phyloP scores from a whole-genome alignment of 1,284 basidiomycete genomes.

The Ceratobasidium sp. region DNA sequence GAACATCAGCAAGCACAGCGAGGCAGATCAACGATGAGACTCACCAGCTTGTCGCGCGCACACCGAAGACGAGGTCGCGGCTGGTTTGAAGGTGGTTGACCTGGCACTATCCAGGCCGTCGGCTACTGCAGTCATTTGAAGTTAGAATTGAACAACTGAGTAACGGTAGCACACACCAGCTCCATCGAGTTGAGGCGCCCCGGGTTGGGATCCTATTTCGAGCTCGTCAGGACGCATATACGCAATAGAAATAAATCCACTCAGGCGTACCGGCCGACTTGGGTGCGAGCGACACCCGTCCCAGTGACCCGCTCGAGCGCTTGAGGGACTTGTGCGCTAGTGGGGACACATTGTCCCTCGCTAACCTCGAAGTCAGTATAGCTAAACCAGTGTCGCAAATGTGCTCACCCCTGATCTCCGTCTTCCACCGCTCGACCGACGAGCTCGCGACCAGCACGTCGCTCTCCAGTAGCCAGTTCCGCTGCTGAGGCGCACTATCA shows the following conservation, averaged over 20 bases:
- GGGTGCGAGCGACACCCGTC: background rate
- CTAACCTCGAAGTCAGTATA: background rate
- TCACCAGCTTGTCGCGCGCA: background rate
- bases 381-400: background rate
- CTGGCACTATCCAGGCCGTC: background rate
- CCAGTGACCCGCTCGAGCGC: background rate
- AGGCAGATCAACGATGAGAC: background rate
- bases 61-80: background rate
- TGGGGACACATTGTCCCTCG: background rate
- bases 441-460: background rate
- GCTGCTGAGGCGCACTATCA: background rate
- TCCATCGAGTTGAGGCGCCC: background rate
- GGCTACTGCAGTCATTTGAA: background rate
- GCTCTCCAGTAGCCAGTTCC: background rate
- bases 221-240: background rate
- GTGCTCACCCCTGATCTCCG: background rate
- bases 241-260: background rate
- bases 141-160: no score
- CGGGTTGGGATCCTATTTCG: background rate
- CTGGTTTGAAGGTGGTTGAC: background rate
- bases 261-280: background rate
- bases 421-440: background rate
- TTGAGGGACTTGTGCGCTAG: background rate
- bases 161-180: no score
- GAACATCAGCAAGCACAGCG: background rate